Percentiles rank a stretch among this genome's conserved stretches.
Evolutionary conservation across 2,329 filamentous ascomycete genomes (phyloP).

Genomic region (Diaporthe velutina): DNA sequence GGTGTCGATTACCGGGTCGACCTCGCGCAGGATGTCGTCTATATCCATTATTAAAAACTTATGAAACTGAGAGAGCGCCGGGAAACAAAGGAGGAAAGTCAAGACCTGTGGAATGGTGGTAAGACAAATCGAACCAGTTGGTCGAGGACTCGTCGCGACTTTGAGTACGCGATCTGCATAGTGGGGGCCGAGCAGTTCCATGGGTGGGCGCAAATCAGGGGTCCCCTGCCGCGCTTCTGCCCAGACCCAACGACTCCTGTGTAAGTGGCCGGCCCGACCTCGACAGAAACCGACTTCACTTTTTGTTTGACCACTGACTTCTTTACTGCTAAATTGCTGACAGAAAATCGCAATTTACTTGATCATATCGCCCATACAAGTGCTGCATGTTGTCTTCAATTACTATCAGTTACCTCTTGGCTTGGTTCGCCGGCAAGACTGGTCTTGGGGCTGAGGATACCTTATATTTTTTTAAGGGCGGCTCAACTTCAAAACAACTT

Average conservation of each 20-base stretch:
- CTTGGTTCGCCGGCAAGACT: neutral
- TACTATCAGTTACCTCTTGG: neutral
- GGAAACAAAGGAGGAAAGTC: neutral
- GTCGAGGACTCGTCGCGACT: conserved; percentile 8
- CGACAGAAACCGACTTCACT: neutral
- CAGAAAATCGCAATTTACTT: no score
- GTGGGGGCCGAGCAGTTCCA: conserved; percentile 4
- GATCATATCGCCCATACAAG: neutral
- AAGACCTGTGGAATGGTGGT: neutral
- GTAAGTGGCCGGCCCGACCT: conserved; percentile 7
- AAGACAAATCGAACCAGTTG: neutral
- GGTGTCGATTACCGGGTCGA: conserved; percentile 70
- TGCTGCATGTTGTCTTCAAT: neutral
- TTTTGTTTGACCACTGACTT: neutral
- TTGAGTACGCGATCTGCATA: conserved; percentile 18
- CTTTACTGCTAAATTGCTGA: neutral
- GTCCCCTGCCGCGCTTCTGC: neutral
- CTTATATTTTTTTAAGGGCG: neutral
- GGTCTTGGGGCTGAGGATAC: neutral
- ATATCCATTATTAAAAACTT: conserved; percentile 72
- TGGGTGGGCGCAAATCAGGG: neutral
- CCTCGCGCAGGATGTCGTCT: conserved; percentile 82
- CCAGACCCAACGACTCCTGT: neutral
- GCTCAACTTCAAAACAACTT: no score
- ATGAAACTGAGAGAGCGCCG: neutral